Evolutionary conservation across 768 basidiomycete genomes (phyloP).

Genomic region (Phlebiopsis gigantea): DNA sequence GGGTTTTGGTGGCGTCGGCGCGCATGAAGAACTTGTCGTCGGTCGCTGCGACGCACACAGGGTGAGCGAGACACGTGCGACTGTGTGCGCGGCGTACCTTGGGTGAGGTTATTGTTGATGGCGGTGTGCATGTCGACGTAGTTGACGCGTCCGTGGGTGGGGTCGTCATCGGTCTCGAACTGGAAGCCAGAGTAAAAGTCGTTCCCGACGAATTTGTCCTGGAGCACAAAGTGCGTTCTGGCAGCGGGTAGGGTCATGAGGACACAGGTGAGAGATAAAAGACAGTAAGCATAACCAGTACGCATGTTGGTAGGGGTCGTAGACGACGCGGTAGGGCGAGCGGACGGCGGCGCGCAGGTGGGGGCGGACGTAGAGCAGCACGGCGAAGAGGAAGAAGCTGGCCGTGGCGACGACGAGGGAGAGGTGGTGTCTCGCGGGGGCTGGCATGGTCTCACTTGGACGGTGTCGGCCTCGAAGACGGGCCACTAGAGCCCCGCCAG

Average conservation of each 20-base stretch:
- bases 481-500: no score
- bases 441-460: no score
- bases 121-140: constrained; percentile 46
- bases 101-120: constrained; percentile 37
- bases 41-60: constrained; percentile 26
- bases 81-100: constrained; percentile 28
- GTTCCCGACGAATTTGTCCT: constrained; percentile 26
- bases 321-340: constrained; percentile 17
- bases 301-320: constrained; percentile 25
- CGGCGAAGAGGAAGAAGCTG: constrained; percentile 19
- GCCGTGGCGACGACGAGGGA: constrained; percentile 9
- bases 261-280: constrained; percentile 13
- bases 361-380: constrained; percentile 22
- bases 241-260: constrained; percentile 14
- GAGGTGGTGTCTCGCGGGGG: no score
- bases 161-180: constrained; percentile 49
- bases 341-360: constrained; percentile 10
- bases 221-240: constrained; percentile 18
- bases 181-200: constrained; percentile 43
- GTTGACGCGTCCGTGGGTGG: constrained; percentile 63
- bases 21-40: constrained; percentile 51
- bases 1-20: constrained; percentile 39
- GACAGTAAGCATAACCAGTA: constrained; percentile 24
- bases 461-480: no score
- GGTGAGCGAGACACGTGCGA: neutral